These are phyloP conservation scores for Globisporangium megalacanthum DNA, from an alignment of 352 stramenopile genomes.

Conservation along the genomic window DNA sequence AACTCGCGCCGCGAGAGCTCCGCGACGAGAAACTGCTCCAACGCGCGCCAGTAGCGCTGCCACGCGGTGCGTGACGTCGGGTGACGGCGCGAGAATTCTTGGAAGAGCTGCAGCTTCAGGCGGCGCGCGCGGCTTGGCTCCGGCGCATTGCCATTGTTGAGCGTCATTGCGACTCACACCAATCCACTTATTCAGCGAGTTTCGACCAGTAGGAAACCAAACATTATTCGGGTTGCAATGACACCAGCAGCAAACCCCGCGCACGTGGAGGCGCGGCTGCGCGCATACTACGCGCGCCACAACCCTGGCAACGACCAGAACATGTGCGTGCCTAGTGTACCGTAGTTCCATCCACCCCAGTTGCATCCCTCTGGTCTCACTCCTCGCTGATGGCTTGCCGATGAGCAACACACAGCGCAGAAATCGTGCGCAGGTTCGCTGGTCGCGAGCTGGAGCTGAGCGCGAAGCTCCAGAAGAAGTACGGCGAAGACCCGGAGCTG, in stretches of 20 bases:
- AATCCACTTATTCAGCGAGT: too few species aligned
- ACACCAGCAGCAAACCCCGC: neutral
- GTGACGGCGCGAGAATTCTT: conserved; percentile 38
- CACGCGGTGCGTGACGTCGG: conserved; percentile 32
- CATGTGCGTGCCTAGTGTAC: conserved; percentile 33
- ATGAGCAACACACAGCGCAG: conserved; percentile 22
- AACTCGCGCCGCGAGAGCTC: conserved; percentile 53
- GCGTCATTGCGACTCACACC: too few species aligned
- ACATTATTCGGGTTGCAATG: neutral
- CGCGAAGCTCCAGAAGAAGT: conserved; percentile 76
- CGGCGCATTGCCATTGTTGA: neutral
- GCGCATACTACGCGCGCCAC: conserved; percentile 64
- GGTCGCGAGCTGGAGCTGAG: conserved; percentile 57
- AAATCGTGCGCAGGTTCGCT: conserved; percentile 69
- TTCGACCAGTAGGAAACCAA: neutral
- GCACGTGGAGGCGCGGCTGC: conserved; percentile 47
- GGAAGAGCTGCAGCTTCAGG: conserved; percentile 61
- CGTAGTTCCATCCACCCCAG: neutral
- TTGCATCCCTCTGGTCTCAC: neutral
- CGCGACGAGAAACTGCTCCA: conserved; percentile 52
- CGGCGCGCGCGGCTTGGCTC: conserved; percentile 17
- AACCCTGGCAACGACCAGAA: conserved; percentile 76
- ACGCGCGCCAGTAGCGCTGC: conserved; percentile 52
- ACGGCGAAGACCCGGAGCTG: conserved; percentile 48
- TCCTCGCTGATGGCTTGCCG: neutral